Evolutionary conservation across 2,329 filamentous ascomycete species (phyloP).

Genomic region (Mollisiaceae sp.): DNA sequence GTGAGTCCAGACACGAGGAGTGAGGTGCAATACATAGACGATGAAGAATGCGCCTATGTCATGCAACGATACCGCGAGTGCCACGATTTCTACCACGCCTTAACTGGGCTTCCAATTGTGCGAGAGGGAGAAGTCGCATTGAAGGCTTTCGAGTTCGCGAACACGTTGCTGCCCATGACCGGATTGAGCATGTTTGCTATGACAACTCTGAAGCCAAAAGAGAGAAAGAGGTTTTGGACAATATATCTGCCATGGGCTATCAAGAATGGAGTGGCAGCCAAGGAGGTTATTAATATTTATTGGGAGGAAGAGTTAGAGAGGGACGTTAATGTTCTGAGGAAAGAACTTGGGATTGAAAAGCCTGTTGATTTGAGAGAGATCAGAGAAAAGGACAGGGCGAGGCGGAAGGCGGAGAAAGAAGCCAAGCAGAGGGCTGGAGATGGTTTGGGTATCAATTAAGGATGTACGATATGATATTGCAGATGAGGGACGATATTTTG

Average conservation of each 20-base stretch:
- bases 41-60: slow-evolving; percentile 95
- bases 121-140: slow-evolving; percentile 97
- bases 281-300: slow-evolving; percentile 92
- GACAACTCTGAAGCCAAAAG: slow-evolving; percentile 64
- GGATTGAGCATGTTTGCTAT: slow-evolving; percentile 81
- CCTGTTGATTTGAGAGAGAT: slow-evolving; percentile 86
- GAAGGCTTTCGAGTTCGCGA: slow-evolving; percentile 97
- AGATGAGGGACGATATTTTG: not conserved
- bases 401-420: slow-evolving; percentile 69
- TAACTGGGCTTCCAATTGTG: slow-evolving; percentile 88
- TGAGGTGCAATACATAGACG: slow-evolving; percentile 86
- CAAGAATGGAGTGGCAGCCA: slow-evolving; percentile 74
- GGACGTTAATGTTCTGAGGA: slow-evolving; percentile 77
- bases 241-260: slow-evolving; percentile 92
- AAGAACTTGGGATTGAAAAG: slow-evolving; percentile 80
- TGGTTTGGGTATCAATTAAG: slow-evolving; percentile 37
- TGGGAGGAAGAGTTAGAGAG: slow-evolving; percentile 95
- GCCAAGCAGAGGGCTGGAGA: slow-evolving; percentile 42
- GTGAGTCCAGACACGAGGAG: slow-evolving; percentile 90
- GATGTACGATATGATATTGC: slow-evolving; percentile 14
- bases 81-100: slow-evolving; percentile 96
- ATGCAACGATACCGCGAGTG: slow-evolving; percentile 98
- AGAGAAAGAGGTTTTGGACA: slow-evolving; percentile 69
- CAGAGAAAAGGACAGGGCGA: slow-evolving; percentile 70
- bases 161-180: slow-evolving; percentile 94